Percentiles rank a stretch among this genome's conserved stretches.
Conservation (phyloP, 495 filamentous ascomycete species). For the Neurospora hispaniola region DNA sequence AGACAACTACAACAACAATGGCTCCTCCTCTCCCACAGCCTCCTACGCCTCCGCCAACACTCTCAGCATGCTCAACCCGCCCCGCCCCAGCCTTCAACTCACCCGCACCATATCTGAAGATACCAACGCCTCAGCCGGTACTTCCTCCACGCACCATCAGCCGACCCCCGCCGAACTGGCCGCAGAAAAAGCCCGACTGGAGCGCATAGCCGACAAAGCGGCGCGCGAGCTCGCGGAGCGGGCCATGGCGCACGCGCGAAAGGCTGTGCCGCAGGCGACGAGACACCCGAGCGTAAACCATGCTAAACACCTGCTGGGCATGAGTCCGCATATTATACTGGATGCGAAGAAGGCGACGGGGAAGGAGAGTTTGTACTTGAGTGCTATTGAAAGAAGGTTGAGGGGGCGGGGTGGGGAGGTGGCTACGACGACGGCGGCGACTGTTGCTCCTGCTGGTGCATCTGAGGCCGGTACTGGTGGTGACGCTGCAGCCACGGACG, state of each 20-base stretch:
- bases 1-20: not conserved
- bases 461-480: not conserved
- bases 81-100: not conserved
- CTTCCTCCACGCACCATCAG: not conserved
- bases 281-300: conserved; percentile 37
- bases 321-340: conserved; percentile 41
- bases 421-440: conserved; percentile 14
- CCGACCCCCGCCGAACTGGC: conserved; percentile 30
- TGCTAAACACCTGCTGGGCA: conserved; percentile 34
- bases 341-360: conserved; percentile 46
- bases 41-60: conserved; percentile 1
- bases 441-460: not conserved
- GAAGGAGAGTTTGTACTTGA: conserved; percentile 62
- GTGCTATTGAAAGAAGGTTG: conserved; percentile 55
- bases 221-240: conserved; percentile 36
- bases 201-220: conserved; percentile 36
- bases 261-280: conserved; percentile 31
- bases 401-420: conserved; percentile 11
- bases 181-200: conserved; percentile 42
- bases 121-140: not conserved
- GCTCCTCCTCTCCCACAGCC: conserved; percentile 3
- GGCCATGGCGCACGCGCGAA: conserved; percentile 36
- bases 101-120: not conserved
- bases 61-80: not conserved
- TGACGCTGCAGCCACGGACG: too few species aligned